A percentile compares a stretch with the other conserved stretches of the same genome.
These are phyloP conservation scores for Fusarium fujikuroi DNA, from an alignment of 2,329 filamentous ascomycete genomes.

Conservation along the genomic window DNA sequence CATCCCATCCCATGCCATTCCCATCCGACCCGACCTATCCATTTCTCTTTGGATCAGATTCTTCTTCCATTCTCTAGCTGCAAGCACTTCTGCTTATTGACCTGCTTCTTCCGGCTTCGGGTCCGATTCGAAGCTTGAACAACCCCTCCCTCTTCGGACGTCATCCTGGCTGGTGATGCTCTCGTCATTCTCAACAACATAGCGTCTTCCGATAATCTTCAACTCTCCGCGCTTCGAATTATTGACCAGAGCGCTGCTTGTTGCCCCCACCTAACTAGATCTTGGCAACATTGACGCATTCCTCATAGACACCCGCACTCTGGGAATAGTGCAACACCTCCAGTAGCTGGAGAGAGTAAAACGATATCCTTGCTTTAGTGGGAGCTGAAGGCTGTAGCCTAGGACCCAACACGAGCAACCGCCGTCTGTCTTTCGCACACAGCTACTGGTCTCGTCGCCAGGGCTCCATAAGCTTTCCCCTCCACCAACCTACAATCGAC, in stretches of 20 bases:
- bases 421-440: slow-evolving; percentile 21
- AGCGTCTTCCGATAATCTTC: slow-evolving; percentile 14
- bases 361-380: slow-evolving; percentile 19
- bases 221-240: not conserved
- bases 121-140: not conserved
- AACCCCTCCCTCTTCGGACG: slow-evolving; percentile 9
- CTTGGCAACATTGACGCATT: slow-evolving; percentile 37
- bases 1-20: slow-evolving; percentile 1
- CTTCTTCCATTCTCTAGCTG: slow-evolving; percentile 9
- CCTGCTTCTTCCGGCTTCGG: slow-evolving; percentile 18
- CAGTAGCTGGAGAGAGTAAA: not conserved
- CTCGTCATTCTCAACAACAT: slow-evolving; percentile 21
- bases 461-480: slow-evolving; percentile 23
- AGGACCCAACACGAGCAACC: slow-evolving; percentile 20
- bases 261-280: slow-evolving; percentile 37
- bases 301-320: slow-evolving; percentile 11
- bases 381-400: slow-evolving; percentile 28
- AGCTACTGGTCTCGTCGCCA: slow-evolving; percentile 7
- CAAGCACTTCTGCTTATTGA: slow-evolving; percentile 5
- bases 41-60: not conserved
- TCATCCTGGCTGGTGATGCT: slow-evolving; percentile 22
- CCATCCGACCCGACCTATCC: not conserved
- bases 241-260: not conserved
- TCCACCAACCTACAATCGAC: slow-evolving; percentile 20
- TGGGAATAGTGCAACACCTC: not conserved